Conservation (phyloP, 2,329 filamentous ascomycete genomes). For the Botryotinia narcissicola region DNA sequence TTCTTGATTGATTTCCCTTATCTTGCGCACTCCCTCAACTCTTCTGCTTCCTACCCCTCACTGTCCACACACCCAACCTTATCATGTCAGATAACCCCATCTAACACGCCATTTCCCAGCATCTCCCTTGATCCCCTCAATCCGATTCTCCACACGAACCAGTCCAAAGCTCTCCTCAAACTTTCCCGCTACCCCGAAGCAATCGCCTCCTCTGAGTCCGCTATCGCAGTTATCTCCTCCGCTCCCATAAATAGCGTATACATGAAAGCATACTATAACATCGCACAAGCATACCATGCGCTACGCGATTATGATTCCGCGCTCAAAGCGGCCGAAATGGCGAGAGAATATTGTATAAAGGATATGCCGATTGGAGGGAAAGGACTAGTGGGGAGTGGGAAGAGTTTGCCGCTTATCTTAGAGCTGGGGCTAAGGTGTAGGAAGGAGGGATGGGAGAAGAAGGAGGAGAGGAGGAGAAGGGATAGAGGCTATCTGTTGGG, state of each 20-base stretch:
- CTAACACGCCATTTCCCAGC: slow-evolving; percentile 42
- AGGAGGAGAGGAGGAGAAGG: slow-evolving; percentile 60
- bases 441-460: slow-evolving; percentile 79
- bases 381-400: slow-evolving; percentile 31
- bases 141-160: slow-evolving; percentile 81
- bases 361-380: slow-evolving; percentile 58
- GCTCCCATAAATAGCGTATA: slow-evolving; percentile 27
- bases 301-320: slow-evolving; percentile 6
- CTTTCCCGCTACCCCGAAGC: slow-evolving; percentile 71
- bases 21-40: neutral
- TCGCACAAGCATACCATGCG: slow-evolving; percentile 65
- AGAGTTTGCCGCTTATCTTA: slow-evolving; percentile 64
- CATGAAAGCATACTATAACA: slow-evolving; percentile 82
- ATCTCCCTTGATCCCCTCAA: slow-evolving; percentile 78
- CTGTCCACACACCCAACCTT: neutral
- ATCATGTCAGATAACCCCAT: slow-evolving; percentile 1
- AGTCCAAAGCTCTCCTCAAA: slow-evolving; percentile 77
- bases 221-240: slow-evolving; percentile 50
- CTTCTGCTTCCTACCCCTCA: neutral
- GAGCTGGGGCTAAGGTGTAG: slow-evolving; percentile 75
- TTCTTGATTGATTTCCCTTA: slow-evolving; percentile 15
- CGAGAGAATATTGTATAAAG: neutral
- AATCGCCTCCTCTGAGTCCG: slow-evolving; percentile 73
- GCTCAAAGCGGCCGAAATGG: slow-evolving; percentile 6
- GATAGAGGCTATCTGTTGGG: slow-evolving; percentile 57